phyloP scores from a whole-genome alignment of 306 rosid genomes.

The Rosa persica region DNA sequence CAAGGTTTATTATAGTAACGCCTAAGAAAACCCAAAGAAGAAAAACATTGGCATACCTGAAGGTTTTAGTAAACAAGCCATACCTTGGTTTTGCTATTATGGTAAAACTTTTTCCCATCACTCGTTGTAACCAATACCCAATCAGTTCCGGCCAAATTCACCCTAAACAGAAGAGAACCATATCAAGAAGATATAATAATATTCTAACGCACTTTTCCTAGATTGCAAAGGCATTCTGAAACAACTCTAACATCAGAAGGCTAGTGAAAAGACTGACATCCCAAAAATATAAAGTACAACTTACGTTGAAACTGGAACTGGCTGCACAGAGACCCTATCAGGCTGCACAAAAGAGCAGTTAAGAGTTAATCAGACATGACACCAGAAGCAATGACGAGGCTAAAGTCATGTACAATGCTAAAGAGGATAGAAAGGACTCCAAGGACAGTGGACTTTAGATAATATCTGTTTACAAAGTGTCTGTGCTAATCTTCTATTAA shows the following conservation, averaged over 20 bases:
- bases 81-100: conserved; percentile 89
- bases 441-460: background rate
- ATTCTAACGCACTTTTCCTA: background rate
- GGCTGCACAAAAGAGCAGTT: conserved; percentile 49
- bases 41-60: background rate
- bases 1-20: background rate
- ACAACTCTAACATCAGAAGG: conserved; percentile 6
- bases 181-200: conserved; percentile 18
- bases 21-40: background rate
- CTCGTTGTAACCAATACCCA: conserved; percentile 81
- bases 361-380: conserved; percentile 1
- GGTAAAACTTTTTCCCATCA: conserved; percentile 89
- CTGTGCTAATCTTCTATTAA: background rate
- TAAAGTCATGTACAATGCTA: background rate
- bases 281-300: conserved; percentile 28
- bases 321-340: conserved; percentile 67
- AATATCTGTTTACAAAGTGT: background rate
- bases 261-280: background rate
- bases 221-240: background rate
- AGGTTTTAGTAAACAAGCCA: conserved; percentile 17
- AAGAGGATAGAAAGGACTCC: background rate
- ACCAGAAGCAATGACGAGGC: background rate
- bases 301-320: conserved; percentile 87
- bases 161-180: conserved; percentile 45
- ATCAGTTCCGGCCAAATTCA: conserved; percentile 74